Base-by-base conservation (phyloP, 306 rosid species). In the Phaseolus lunatus region DNA sequence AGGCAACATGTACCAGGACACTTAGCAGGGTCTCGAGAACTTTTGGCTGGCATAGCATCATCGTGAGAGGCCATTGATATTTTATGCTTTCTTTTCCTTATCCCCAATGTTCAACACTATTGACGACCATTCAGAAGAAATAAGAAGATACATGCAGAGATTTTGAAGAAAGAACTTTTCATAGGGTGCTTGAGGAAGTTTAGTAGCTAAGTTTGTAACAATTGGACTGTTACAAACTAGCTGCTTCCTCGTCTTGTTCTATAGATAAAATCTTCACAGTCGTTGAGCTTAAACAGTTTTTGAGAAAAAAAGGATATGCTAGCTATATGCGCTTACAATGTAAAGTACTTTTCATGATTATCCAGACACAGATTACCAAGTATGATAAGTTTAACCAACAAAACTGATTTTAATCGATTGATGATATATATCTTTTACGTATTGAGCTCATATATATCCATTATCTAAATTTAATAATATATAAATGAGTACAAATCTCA, bases 1-100 rank as follows among this genome's bases (percentile, higher is more conserved):
- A 78, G 92, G 72, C 91, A 87, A 65, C 90, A 82, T 39, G 89
- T 88, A 37, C 89, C 89, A 0, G 74, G 90, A 81, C 84, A 81
- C 62, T 1, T 84, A 4, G 86, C 85, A 43, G 82, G 88, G 63
- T 88, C 90, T 44, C 84, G 48, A 72, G 89, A 87, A 82, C 78
- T 86, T 44, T 70, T 88, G 78, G 83, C 85, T 12, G 86, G 87
- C 78, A 85, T 81, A 81, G 76, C 88, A 62, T 84, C 92, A 58
- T 84, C 90, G 10, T 90, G 85, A 81, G 72, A 69, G 56, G 82
- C 70, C 73, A 26, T 71, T 58, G 63, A 71, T 22, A 44, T 43
- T 5, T 44, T 67, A 67, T 67, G 19, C 37, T 67, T 80, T 70
- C 13, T 68, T 74, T 43, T 19, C 26, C 48, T 62, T 61, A 43